These are phyloP conservation scores for Exophiala oligosperma DNA, from an alignment of 2,329 filamentous ascomycete genomes.

Conservation along the genomic window DNA sequence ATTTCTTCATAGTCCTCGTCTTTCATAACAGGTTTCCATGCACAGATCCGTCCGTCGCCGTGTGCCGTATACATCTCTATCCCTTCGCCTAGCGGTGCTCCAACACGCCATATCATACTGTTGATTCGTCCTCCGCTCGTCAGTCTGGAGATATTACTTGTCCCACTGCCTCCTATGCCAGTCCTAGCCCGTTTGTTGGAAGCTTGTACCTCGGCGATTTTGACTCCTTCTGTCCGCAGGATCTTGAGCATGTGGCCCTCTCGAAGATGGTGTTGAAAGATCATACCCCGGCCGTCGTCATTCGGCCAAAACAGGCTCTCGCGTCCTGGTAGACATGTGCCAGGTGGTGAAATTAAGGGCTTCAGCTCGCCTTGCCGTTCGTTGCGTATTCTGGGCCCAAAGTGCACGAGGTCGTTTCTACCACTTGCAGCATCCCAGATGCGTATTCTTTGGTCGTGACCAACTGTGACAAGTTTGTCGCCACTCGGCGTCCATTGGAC, in stretches of 20 bases:
- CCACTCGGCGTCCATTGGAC: slow-evolving; percentile 83
- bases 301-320: slow-evolving; percentile 81
- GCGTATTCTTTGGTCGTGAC: slow-evolving; percentile 79
- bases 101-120: slow-evolving; percentile 67
- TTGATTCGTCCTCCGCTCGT: slow-evolving; percentile 66
- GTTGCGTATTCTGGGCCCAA: slow-evolving; percentile 80
- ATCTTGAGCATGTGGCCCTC: slow-evolving; percentile 72
- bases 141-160: slow-evolving; percentile 17
- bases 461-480: slow-evolving; percentile 72
- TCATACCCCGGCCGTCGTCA: slow-evolving; percentile 64
- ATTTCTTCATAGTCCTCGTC: slow-evolving; percentile 53
- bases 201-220: slow-evolving; percentile 33
- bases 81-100: slow-evolving; percentile 60
- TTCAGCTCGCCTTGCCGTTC: slow-evolving; percentile 54
- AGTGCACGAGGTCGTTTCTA: slow-evolving; percentile 84
- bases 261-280: slow-evolving; percentile 76
- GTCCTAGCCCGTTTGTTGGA: slow-evolving; percentile 20
- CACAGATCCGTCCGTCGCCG: slow-evolving; percentile 77
- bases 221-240: slow-evolving; percentile 62
- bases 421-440: slow-evolving; percentile 83
- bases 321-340: slow-evolving; percentile 51
- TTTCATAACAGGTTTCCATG: slow-evolving; percentile 59
- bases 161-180: background rate
- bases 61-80: slow-evolving; percentile 79
- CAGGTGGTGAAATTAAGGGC: slow-evolving; percentile 64